Evolutionary conservation across 2,329 filamentous ascomycete genomes (phyloP), one percentile per base, ranked within the genome.

Genomic region (Fusarium sambucinum): DNA sequence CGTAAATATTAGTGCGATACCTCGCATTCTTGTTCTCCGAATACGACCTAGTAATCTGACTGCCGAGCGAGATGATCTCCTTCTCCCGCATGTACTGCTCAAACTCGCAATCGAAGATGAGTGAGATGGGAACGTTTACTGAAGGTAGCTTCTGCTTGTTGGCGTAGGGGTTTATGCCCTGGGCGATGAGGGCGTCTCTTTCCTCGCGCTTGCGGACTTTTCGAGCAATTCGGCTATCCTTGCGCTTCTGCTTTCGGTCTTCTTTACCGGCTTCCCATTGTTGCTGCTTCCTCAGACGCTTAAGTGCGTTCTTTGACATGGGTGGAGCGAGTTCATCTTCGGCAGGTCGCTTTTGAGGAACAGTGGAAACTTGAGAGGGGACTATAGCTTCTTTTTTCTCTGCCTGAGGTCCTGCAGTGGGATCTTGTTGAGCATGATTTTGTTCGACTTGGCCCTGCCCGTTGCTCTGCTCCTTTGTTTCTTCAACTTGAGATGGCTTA

Each of bases 21-120:
- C 77, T 80, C 0, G 90, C 85, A 58, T 86, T 88, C 61, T 87
- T 87, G 79, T 97, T 98, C 74, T 97, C 93, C 21, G 94, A 93
- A 80, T 99, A 99, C 59, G 87, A 91, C 58, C 96, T 85, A 11
- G 93, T 97, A 65, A 99, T 85, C 79, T 99, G 96, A 59, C 89
- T 88, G 2, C 88, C 88, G 14, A 99, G 85, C 6, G 93, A 97
- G 56, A 94, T 89, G 30, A 92, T 84, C 80, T 99, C 96, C 71
- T 92, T 91, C 37, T 95, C 92, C 51, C 85, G 85, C 96, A 99
- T 99, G 75, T 94, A 87, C 41, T 92, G 84, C 77, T 99, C 94
- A 77, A 96, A 99, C 70, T 92, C 89, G 80, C 95, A 98, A 81
- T 99, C 96, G 66, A 99, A 82, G 61, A 99, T 84, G 69, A 99